Base-by-base conservation (phyloP, 2,329 filamentous ascomycete genomes). In the Thermoascus crustaceus region DNA sequence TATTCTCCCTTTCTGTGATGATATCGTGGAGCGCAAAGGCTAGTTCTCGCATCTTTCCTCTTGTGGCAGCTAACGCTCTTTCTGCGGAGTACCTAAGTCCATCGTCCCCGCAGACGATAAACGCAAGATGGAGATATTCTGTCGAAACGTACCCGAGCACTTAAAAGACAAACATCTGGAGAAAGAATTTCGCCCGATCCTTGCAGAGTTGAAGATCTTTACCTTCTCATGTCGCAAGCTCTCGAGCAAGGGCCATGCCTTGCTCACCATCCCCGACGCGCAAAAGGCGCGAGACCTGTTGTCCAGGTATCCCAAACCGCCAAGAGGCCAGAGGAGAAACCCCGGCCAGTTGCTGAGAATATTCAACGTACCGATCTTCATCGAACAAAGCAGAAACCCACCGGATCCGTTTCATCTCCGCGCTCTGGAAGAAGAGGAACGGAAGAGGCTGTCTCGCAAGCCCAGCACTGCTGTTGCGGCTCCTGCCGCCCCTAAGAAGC, bases 71-170 rank as follows among this genome's bases (percentile, higher is more conserved):
- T n/a, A n/a, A n/a, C n/a, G n/a, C n/a, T n/a, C n/a, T n/a, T n/a
- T n/a, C n/a, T n/a, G n/a, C n/a, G n/a, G 26, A 29, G 26, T 29
- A 26, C 13, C 13, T 29, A 9, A n/a, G n/a, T n/a, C n/a, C 26
- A 29, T 10, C 13, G 16, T 29, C 7, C 10, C n/a, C 6, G 7
- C 13, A 9, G 3, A 7, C 9, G 20, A 4, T 18, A 20, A n/a
- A 13, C 21, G 11, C 20, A 18, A 7, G n/a, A 53, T 53, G 47
- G 49, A 53, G 20, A 47, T 53, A n/a, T 51, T 49, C 20, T 50
- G 48, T 32, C 42, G 46, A 30, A 49, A 49, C 20, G 32, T 53
- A 16, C 49, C 49, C 4, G 39, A 42, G n/a, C 43, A 46, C 16
- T 33, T 50, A 9, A 40, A 43, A 14, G 33, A 40, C 8, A 39